Evolutionary conservation across 768 basidiomycete genomes (phyloP).

Genomic region (Macrolepiota fuliginosa): DNA sequence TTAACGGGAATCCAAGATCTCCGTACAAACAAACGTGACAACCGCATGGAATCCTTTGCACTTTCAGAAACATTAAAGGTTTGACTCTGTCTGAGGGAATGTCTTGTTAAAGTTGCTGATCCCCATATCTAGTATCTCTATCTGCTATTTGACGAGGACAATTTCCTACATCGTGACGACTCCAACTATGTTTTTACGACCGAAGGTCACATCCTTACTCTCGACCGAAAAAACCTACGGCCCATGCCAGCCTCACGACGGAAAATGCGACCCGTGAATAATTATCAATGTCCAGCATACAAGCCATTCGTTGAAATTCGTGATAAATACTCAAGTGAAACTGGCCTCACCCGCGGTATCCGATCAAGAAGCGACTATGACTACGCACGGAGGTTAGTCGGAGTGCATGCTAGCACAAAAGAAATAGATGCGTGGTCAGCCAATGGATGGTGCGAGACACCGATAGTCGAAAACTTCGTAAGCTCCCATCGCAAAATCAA

Average conservation of each 20-base stretch:
- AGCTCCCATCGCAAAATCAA: slow-evolving; percentile 23
- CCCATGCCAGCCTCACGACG: slow-evolving; percentile 57
- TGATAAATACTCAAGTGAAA: slow-evolving; percentile 27
- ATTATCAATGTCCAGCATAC: slow-evolving; percentile 76
- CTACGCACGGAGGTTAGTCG: slow-evolving; percentile 74
- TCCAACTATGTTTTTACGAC: slow-evolving; percentile 93
- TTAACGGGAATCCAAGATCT: slow-evolving; percentile 81
- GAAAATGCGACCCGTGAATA: slow-evolving; percentile 60
- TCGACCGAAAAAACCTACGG: slow-evolving; percentile 54
- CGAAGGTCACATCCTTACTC: slow-evolving; percentile 85
- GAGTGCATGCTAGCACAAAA: slow-evolving; percentile 41
- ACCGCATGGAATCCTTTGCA: slow-evolving; percentile 98
- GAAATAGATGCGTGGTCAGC: slow-evolving; percentile 63
- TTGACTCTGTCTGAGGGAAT: slow-evolving; percentile 1
- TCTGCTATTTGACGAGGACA: slow-evolving; percentile 87
- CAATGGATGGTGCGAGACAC: slow-evolving; percentile 74
- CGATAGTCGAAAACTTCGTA: slow-evolving; percentile 67
- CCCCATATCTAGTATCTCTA: slow-evolving; percentile 71
- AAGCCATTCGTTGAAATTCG: slow-evolving; percentile 36
- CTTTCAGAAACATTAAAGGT: slow-evolving; percentile 92
- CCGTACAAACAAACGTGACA: slow-evolving; percentile 72
- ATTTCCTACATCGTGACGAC: slow-evolving; percentile 68
- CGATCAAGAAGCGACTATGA: slow-evolving; percentile 74
- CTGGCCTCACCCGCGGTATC: slow-evolving; percentile 66
- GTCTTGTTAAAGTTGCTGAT: neutral